Base-by-base conservation (phyloP, 352 stramenopile species). In the Phytophthora chlamydospora region DNA sequence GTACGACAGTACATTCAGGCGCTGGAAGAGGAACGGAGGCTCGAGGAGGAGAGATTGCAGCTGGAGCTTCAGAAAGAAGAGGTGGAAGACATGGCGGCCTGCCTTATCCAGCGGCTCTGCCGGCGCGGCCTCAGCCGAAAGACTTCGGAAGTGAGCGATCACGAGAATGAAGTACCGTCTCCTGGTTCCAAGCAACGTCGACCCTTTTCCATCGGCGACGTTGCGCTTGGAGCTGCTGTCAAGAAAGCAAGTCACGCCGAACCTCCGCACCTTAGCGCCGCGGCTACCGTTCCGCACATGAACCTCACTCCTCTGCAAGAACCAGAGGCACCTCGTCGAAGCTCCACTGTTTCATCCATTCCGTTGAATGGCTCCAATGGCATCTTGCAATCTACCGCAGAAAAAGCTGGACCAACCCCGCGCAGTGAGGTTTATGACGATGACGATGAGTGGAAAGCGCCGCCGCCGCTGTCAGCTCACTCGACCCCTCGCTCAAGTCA, bases 81-180 rank as follows among this genome's bases (percentile, higher is more conserved):
- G 14, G 63, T 80, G 12, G 74, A 80, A 24, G 55, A 78, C 46
- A 67, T 82, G 47, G 76, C 76, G 1, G 76, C 60, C 27, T 76
- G 58, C 38, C 29, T 73, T 21, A 80, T 84, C 29, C 76, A 86
- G 45, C 57, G 68, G 44, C 33, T 71, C 11, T 85, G 72, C 42
- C 58, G 68, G 32, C 58, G 56, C 47, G 54, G 13, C 13, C 38
- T 62, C 6, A 34, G 47, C 33, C 49, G 32, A 34, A 52, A 29
- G 27, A n/a, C 0, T 29, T 24, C 19, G 9, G 35, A 10, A 19
- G 7, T 14, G 21, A 17, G 6, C 19, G 6, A 34, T 4, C 35
- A 54, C 12, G 41, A 56, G 16, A 27, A 48, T 12, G 41, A 41
- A 31, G 31, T 16, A 3, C 27, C 11, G 21, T 45, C 34, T 21